These are phyloP conservation scores for Hevea brasiliensis DNA, from an alignment of 345 rosid genomes.

Conservation along the genomic window DNA sequence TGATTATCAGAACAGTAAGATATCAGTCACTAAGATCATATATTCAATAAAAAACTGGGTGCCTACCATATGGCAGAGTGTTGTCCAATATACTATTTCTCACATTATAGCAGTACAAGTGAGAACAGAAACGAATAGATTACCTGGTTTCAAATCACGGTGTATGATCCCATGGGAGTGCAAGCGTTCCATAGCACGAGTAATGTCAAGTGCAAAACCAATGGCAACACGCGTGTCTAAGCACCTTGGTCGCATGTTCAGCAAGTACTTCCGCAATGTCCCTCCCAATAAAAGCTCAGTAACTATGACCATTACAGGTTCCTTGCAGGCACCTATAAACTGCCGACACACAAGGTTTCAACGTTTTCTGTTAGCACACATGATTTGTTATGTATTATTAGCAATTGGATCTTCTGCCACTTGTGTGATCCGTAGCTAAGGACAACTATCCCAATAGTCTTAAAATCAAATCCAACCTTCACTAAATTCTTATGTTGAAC, in stretches of 20 bases:
- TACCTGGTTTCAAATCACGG: slow-evolving; percentile 94
- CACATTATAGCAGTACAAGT: background rate
- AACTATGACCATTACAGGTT: slow-evolving; percentile 24
- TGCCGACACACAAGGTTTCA: slow-evolving; percentile 9
- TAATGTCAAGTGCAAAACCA: slow-evolving; percentile 86
- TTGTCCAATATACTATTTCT: too few species aligned
- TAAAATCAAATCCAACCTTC: slow-evolving; percentile 50
- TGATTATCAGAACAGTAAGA: background rate
- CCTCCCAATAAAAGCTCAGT: slow-evolving; percentile 31
- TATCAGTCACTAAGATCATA: too few species aligned
- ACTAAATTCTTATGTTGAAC: slow-evolving; percentile 83
- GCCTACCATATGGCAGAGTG: too few species aligned
- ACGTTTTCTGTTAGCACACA: slow-evolving; percentile 3
- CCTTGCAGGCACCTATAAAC: slow-evolving; percentile 28
- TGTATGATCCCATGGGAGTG: slow-evolving; percentile 95
- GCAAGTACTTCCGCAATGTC: slow-evolving; percentile 77
- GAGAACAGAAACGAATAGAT: background rate
- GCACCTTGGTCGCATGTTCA: slow-evolving; percentile 61
- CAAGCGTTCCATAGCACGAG: slow-evolving; percentile 94
- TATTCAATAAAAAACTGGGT: too few species aligned
- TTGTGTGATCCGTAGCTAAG: background rate
- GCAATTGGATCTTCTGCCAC: slow-evolving; percentile 5
- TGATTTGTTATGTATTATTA: background rate
- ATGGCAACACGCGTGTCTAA: slow-evolving; percentile 66
- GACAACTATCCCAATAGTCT: background rate